Conservation (phyloP, 2,329 filamentous ascomycete species). For the Nannizziopsis barbatae region DNA sequence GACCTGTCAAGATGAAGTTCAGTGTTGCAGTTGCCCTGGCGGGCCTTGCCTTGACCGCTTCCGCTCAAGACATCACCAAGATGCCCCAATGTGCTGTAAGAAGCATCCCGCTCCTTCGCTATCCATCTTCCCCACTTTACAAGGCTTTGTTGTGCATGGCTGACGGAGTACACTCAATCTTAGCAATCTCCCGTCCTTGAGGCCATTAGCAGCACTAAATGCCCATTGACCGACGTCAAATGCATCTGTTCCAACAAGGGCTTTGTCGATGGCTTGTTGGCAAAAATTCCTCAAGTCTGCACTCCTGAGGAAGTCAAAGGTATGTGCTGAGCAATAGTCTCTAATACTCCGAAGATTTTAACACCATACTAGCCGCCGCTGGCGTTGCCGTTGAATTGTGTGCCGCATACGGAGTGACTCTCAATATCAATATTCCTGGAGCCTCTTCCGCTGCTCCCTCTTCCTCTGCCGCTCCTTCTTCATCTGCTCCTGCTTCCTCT, state of each 20-base stretch:
- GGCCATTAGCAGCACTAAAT: background rate
- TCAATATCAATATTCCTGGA: background rate
- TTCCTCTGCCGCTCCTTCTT: background rate
- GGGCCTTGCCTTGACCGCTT: background rate
- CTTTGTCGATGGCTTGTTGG: background rate
- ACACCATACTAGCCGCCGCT: background rate
- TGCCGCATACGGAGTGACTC: background rate
- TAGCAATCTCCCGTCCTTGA: constrained; percentile 1
- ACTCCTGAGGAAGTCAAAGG: background rate
- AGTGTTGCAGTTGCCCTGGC: background rate
- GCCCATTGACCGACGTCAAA: constrained; percentile 1
- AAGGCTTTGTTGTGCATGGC: background rate
- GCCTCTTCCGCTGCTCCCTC: background rate
- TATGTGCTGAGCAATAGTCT: background rate
- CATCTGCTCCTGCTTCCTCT: background rate
- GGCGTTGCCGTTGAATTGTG: background rate
- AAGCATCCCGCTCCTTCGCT: background rate
- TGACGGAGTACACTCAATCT: background rate
- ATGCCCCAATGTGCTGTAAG: constrained; percentile 4
- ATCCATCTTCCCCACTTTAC: background rate
- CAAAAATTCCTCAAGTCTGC: constrained; percentile 4
- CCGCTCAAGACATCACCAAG: constrained; percentile 1
- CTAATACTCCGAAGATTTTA: background rate
- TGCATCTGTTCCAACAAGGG: background rate
- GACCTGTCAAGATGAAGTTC: background rate